Base-by-base conservation (phyloP, 2,329 filamentous ascomycete genomes). In the Paracorniculantispora psalliotae region DNA sequence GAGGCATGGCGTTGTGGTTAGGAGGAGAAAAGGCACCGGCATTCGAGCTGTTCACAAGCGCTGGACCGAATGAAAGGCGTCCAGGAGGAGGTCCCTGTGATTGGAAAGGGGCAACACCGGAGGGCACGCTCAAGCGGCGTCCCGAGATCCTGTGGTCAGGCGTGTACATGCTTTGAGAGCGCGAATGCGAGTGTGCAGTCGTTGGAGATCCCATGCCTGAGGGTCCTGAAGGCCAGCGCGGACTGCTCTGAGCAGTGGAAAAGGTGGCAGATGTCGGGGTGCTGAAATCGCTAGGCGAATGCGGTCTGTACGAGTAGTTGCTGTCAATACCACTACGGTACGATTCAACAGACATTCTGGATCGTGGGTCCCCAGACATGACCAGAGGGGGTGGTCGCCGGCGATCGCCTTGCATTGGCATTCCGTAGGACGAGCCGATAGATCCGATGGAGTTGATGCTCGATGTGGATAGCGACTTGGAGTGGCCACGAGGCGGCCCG, bases 231-330 rank as follows among this genome's bases (percentile, higher is more conserved):
- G 80, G 81, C 79, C 88, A 94, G 55, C 86, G 84, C 4, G 92
- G 91, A 69, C 91, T 96, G 62, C 84, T 87, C 55, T 87, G 86
- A 0, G 85, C 88, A 1, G 85, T 87, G 0, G 91, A 91, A 66
- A 91, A 96, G 0, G 90, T 90, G 12, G 89, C 86, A 1, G 92
- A 93, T 0, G 90, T 92, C 2, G 92, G 91, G 3, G 92, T 96
- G 68, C 88, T 89, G 63, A 88, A 90, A 37, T 90, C 89, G 61
- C 83, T 85, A 0, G 89, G 88, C 3, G 90, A 90, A 7, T 86
- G 81, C 3, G 82, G 80, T 26, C 86, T 81, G 65, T 88, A 88
- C 3, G 69, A 67, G 65, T 88, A 89, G 55, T 85, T 82, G 59
- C 81, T 79, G 13, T 87, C 86, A 19, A 84, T 82, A 43, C 82